These are phyloP conservation scores for Quercus agrifolia DNA, from an alignment of 306 rosid genomes.

Conservation along the genomic window DNA sequence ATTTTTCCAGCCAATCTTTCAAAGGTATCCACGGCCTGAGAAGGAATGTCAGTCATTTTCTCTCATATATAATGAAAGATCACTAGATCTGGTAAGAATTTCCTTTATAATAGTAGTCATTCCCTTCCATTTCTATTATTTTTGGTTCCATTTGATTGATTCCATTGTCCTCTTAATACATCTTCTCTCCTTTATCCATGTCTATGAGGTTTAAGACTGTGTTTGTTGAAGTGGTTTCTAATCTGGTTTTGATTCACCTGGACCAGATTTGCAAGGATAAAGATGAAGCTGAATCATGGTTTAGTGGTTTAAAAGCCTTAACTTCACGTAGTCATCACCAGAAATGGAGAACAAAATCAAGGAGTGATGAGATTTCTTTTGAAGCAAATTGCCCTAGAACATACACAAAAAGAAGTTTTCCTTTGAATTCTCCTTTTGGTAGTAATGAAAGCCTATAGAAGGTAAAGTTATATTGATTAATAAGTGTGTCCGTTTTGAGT, in stretches of 20 bases:
- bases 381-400: slow-evolving; percentile 96
- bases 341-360: slow-evolving; percentile 95
- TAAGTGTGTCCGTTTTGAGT: slow-evolving; percentile 6
- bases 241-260: slow-evolving; percentile 27
- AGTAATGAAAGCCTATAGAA: slow-evolving; percentile 89
- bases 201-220: background rate
- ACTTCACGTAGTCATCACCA: slow-evolving; percentile 75
- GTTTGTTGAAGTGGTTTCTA: slow-evolving; percentile 20
- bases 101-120: slow-evolving; percentile 24
- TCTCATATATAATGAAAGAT: slow-evolving; percentile 88
- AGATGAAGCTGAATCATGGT: slow-evolving; percentile 99
- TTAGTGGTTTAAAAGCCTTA: slow-evolving; percentile 93
- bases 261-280: slow-evolving; percentile 98
- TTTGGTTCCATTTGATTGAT: slow-evolving; percentile 9
- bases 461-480: slow-evolving; percentile 42
- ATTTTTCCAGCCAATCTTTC: slow-evolving; percentile 84
- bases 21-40: slow-evolving; percentile 96
- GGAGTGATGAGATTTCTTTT: slow-evolving; percentile 92
- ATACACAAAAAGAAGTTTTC: slow-evolving; percentile 89
- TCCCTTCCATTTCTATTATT: slow-evolving; percentile 4
- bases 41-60: slow-evolving; percentile 99
- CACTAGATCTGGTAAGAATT: slow-evolving; percentile 76
- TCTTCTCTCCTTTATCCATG: background rate
- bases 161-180: background rate
- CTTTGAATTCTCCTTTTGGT: slow-evolving; percentile 86